Percentiles rank a stretch among this genome's conserved stretches.
Conservation (phyloP, 192 early-diverging fungal genomes). For the Mortierella antarctica region DNA sequence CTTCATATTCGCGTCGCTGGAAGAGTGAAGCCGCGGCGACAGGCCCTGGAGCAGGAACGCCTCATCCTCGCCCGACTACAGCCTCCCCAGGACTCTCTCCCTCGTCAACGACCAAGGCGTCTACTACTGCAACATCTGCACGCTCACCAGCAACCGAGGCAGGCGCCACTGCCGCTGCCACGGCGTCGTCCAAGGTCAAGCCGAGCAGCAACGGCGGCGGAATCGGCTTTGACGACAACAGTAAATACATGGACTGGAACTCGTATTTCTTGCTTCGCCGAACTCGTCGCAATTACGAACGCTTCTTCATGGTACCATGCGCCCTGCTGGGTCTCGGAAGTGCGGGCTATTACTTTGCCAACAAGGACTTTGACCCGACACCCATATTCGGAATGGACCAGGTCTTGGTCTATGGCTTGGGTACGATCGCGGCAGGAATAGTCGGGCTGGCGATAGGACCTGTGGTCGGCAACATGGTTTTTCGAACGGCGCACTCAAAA, state of each 20-base stretch:
- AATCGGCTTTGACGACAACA: neutral
- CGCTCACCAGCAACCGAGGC: neutral
- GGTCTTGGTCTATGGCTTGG: constrained; percentile 63
- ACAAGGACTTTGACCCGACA: constrained; percentile 70
- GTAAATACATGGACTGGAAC: constrained; percentile 56
- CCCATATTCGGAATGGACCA: constrained; percentile 77
- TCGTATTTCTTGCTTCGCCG: constrained; percentile 74
- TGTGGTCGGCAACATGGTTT: constrained; percentile 68
- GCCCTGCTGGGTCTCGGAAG: constrained; percentile 33
- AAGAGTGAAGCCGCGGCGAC: neutral
- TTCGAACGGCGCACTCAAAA: constrained; percentile 63
- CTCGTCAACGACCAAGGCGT: neutral
- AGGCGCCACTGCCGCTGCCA: neutral
- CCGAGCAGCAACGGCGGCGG: neutral
- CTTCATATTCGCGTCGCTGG: constrained; percentile 1
- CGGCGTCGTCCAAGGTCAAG: neutral
- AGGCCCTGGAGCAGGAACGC: neutral
- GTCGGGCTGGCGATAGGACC: constrained; percentile 74
- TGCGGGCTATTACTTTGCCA: constrained; percentile 67
- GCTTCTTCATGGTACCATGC: constrained; percentile 66
- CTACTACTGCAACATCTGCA: too few species aligned
- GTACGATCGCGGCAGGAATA: constrained; percentile 67
- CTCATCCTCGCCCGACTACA: neutral
- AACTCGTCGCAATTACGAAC: constrained; percentile 70
- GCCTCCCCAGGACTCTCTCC: neutral